Conservation (phyloP, 1,284 basidiomycete species). For the Marasmius sp. region DNA sequence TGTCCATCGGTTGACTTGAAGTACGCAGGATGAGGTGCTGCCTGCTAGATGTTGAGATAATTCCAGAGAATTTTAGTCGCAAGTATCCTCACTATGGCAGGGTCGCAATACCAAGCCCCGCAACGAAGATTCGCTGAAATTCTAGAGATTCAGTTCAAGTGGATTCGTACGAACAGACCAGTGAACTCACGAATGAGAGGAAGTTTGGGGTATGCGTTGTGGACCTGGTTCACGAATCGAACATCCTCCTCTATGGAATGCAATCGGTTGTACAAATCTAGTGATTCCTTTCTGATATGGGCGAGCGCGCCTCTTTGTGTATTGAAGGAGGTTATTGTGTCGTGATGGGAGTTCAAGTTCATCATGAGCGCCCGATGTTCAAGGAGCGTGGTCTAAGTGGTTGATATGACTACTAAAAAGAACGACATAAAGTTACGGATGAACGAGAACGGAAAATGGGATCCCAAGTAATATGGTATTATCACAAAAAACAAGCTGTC, state of each 20-base stretch:
- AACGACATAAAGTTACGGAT: neutral
- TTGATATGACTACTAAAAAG: neutral
- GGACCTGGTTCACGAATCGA: constrained; percentile 64
- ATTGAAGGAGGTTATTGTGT: neutral
- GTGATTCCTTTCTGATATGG: constrained; percentile 62
- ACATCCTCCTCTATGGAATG: constrained; percentile 84
- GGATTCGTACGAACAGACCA: neutral
- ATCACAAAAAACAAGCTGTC: neutral
- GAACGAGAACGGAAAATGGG: neutral
- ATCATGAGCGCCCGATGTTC: neutral
- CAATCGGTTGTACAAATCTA: constrained; percentile 82
- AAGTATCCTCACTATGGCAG: constrained; percentile 48
- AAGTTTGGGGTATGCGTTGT: constrained; percentile 52
- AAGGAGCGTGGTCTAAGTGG: neutral
- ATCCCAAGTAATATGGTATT: neutral
- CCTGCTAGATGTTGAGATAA: constrained; percentile 23
- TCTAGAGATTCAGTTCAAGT: neutral
- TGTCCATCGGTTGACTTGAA: constrained; percentile 99
- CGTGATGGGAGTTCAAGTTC: neutral
- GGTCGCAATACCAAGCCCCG: constrained; percentile 92
- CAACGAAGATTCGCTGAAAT: constrained; percentile 87
- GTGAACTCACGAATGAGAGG: constrained; percentile 63
- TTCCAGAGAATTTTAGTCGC: neutral
- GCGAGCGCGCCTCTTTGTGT: constrained; percentile 4
- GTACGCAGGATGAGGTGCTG: constrained; percentile 61